These are phyloP conservation scores for Cardamine chenopodiifolia DNA, from an alignment of 345 rosid species.

Conservation along the genomic window DNA sequence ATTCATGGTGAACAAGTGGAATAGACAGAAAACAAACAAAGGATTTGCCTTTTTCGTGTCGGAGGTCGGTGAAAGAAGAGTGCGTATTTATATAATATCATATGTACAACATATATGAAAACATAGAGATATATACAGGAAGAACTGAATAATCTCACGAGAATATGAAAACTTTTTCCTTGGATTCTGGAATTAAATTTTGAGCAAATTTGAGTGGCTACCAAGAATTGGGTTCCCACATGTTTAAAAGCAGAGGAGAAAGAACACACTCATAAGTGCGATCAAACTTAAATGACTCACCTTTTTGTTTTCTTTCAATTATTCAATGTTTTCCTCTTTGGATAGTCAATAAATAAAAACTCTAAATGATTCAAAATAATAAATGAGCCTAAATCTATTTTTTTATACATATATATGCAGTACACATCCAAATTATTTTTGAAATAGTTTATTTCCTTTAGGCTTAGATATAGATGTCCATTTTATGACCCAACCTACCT, in stretches of 20 bases:
- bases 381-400: too few relatives aligned
- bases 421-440: too few relatives aligned
- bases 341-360: neutral
- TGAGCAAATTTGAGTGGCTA: slow-evolving; percentile 29
- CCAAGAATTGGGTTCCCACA: slow-evolving; percentile 37
- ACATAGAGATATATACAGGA: slow-evolving; percentile 1
- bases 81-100: slow-evolving; percentile 34
- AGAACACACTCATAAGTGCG: slow-evolving; percentile 23
- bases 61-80: slow-evolving; percentile 43
- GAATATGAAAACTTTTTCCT: slow-evolving; percentile 2
- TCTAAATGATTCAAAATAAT: neutral
- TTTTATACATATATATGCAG: too few relatives aligned
- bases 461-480: neutral
- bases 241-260: slow-evolving; percentile 22
- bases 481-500: too few relatives aligned
- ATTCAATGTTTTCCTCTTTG: neutral
- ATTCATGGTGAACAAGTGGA: slow-evolving; percentile 41
- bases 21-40: slow-evolving; percentile 25
- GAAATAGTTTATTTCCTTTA: neutral
- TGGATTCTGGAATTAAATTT: slow-evolving; percentile 14
- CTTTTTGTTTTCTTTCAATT: slow-evolving; percentile 14
- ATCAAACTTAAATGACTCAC: slow-evolving; percentile 16
- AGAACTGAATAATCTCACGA: slow-evolving; percentile 27
- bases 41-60: slow-evolving; percentile 41
- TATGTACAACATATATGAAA: neutral